phyloP scores from a whole-genome alignment of 192 early-diverging fungal species.

The Kickxella alabastrina region DNA sequence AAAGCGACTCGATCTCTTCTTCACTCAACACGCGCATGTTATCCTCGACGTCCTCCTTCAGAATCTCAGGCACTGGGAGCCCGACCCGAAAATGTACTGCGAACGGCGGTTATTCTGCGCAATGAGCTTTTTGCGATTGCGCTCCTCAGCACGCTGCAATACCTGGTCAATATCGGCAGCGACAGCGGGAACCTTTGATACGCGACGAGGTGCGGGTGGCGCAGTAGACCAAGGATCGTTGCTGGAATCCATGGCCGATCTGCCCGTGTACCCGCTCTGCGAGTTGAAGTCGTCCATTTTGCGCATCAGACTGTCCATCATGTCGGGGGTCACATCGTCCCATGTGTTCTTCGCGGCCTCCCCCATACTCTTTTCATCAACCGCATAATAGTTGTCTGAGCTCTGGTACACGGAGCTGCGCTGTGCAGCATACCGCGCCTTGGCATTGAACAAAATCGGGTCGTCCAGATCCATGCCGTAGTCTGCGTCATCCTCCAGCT shows the following conservation, averaged over 20 bases:
- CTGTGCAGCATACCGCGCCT: constrained; percentile 43
- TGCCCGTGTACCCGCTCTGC: constrained; percentile 4
- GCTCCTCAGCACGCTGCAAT: constrained; percentile 25
- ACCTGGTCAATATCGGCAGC: constrained; percentile 24
- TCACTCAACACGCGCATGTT: constrained; percentile 47
- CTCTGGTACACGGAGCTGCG: constrained; percentile 48
- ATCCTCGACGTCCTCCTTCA: constrained; percentile 43
- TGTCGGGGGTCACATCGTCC: constrained; percentile 9
- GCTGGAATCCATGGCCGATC: background rate
- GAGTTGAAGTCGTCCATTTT: constrained; percentile 17
- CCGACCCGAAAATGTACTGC: constrained; percentile 34
- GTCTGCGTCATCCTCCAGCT: constrained; percentile 42
- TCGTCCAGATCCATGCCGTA: constrained; percentile 42
- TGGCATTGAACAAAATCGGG: constrained; percentile 37
- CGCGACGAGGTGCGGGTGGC: background rate
- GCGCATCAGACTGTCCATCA: constrained; percentile 8
- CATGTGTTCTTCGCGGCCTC: constrained; percentile 12
- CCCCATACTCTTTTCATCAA: background rate
- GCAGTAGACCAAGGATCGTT: background rate
- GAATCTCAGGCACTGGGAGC: constrained; percentile 5
- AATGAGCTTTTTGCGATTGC: constrained; percentile 38
- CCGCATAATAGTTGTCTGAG: constrained; percentile 12
- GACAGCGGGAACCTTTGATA: background rate
- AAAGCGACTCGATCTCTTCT: constrained; percentile 34
- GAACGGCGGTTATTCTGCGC: constrained; percentile 51